Conservation (phyloP, 495 filamentous ascomycete species). For the Trichocladium antarcticum region DNA sequence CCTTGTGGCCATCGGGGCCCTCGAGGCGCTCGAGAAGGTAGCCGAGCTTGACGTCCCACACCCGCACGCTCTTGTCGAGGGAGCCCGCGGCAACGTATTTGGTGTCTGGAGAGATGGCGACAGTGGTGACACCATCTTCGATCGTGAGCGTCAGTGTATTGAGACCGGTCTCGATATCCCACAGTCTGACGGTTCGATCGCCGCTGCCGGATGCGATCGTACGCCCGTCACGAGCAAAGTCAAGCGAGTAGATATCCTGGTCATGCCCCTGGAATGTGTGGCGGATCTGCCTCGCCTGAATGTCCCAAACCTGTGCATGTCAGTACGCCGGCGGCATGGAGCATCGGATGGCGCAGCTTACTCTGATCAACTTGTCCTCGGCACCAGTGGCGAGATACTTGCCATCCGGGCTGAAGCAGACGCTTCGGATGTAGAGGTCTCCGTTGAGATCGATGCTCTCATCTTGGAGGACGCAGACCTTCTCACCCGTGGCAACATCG, state of each 20-base stretch:
- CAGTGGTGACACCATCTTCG: conserved; percentile 83
- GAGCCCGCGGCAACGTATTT: conserved; percentile 81
- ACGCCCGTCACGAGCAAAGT: conserved; percentile 76
- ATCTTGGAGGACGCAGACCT: conserved; percentile 69
- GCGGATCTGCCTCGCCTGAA: conserved; percentile 59
- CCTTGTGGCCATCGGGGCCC: conserved; percentile 77
- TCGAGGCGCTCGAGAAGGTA: conserved; percentile 74
- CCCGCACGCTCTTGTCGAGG: conserved; percentile 79
- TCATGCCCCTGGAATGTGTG: conserved; percentile 79
- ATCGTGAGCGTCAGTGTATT: conserved; percentile 69
- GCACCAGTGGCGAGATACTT: conserved; percentile 82
- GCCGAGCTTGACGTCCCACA: conserved; percentile 78
- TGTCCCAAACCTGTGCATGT: conserved; percentile 70
- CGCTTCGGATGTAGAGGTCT: conserved; percentile 81
- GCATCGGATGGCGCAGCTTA: conserved; percentile 33
- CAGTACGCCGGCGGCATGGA: neutral
- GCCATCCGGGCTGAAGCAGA: conserved; percentile 87
- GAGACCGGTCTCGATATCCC: conserved; percentile 69
- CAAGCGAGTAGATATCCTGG: conserved; percentile 88
- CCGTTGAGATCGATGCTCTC: conserved; percentile 73
- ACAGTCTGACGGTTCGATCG: conserved; percentile 77
- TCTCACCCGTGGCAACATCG: conserved; percentile 67
- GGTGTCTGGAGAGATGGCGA: conserved; percentile 82
- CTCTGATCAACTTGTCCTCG: conserved; percentile 83
- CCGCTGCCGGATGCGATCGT: conserved; percentile 84